Conservation (phyloP, 495 filamentous ascomycete species). For the Aspergillus cristatus region DNA sequence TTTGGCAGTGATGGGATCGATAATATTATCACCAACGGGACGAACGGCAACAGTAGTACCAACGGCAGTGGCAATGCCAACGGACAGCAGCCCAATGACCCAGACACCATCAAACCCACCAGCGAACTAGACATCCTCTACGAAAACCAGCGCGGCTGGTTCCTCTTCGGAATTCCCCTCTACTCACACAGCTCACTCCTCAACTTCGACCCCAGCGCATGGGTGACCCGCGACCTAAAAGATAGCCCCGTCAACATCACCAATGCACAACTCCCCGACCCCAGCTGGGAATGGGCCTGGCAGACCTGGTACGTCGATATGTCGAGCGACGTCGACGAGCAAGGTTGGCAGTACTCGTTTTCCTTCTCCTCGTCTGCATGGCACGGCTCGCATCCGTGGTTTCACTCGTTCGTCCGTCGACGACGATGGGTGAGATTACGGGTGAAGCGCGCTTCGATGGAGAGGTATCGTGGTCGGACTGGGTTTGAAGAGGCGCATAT, state of each 20-base stretch:
- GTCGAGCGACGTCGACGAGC: slow-evolving; percentile 77
- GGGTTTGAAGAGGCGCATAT: slow-evolving; percentile 44
- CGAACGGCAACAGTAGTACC: background rate
- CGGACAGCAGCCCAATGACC: slow-evolving; percentile 1
- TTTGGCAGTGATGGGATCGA: background rate
- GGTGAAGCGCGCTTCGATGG: slow-evolving; percentile 41
- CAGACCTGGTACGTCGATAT: slow-evolving; percentile 89
- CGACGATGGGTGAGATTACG: slow-evolving; percentile 82
- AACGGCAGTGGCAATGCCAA: background rate
- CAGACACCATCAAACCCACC: slow-evolving; percentile 8
- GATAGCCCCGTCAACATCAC: slow-evolving; percentile 76
- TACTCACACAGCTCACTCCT: slow-evolving; percentile 83
- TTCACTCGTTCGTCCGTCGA: slow-evolving; percentile 82
- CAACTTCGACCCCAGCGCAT: slow-evolving; percentile 75
- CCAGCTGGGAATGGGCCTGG: slow-evolving; percentile 96
- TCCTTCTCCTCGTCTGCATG: slow-evolving; percentile 75
- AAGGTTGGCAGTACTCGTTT: slow-evolving; percentile 94
- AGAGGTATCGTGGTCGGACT: slow-evolving; percentile 15
- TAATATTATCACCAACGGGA: background rate
- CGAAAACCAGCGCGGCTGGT: slow-evolving; percentile 83
- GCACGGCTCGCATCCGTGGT: slow-evolving; percentile 89
- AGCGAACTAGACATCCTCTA: slow-evolving; percentile 79
- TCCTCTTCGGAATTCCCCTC: slow-evolving; percentile 79
- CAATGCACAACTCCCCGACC: slow-evolving; percentile 89
- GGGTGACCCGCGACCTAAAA: slow-evolving; percentile 68